A percentile compares a stretch with the other conserved stretches of the same genome.
Conservation (phyloP, 2,329 filamentous ascomycete genomes). For the Lecanicillium sp. region DNA sequence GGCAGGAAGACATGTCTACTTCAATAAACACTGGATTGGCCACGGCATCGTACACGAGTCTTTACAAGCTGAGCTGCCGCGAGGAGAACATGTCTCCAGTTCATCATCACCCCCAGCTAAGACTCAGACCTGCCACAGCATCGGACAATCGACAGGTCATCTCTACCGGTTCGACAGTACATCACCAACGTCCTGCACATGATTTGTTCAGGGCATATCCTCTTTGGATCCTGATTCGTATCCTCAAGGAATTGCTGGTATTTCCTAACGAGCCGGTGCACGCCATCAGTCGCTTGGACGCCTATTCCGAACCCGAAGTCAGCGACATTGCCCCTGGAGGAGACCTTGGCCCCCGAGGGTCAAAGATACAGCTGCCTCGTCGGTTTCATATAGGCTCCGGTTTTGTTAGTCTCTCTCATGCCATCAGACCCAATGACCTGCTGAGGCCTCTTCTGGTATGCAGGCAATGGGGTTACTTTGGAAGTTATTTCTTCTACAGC, state of each 20-base stretch:
- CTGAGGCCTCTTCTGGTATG: conserved; percentile 35
- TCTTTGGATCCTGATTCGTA: conserved; percentile 23
- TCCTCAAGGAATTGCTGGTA: conserved; percentile 33
- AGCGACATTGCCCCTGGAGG: not conserved
- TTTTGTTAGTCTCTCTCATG: conserved; percentile 27
- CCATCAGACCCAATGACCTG: conserved; percentile 29
- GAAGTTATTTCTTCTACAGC: conserved; percentile 41
- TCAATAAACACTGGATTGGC: too few relatives aligned
- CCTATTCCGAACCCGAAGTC: conserved; percentile 2
- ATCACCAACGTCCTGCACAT: too few relatives aligned
- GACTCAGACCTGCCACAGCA: not conserved
- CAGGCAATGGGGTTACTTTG: conserved; percentile 35
- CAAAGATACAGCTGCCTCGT: conserved; percentile 23
- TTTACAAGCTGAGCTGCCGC: conserved; percentile 23
- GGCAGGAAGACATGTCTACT: too few relatives aligned
- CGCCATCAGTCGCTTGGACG: conserved; percentile 40
- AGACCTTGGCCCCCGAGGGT: conserved; percentile 14
- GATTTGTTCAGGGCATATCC: too few relatives aligned
- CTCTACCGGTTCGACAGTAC: too few relatives aligned
- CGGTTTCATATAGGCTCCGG: conserved; percentile 34
- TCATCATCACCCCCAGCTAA: conserved; percentile 26
- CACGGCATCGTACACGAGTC: not conserved
- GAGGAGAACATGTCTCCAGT: conserved; percentile 26
- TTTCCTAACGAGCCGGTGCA: conserved; percentile 33
- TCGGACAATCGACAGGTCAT: too few relatives aligned